phyloP scores from a whole-genome alignment of 352 stramenopile genomes.

The Phytophthora macrochlamydospora region DNA sequence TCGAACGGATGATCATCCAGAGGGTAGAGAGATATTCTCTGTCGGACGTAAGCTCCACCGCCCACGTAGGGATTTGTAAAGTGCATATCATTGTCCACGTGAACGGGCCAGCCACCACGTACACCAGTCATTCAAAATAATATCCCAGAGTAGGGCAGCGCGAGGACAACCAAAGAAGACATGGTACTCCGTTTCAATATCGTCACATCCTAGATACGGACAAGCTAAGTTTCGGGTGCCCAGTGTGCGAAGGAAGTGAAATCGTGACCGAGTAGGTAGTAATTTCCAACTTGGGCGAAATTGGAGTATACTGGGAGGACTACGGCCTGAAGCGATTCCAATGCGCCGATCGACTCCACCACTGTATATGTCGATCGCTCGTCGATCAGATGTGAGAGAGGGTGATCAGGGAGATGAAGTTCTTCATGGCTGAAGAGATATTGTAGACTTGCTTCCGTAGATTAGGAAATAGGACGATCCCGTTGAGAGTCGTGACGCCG shows the following conservation, averaged over 20 bases:
- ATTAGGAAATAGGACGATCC: not conserved
- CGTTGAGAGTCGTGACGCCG: not conserved
- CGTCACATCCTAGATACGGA: not conserved
- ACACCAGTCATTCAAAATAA: not conserved
- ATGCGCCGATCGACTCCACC: not conserved
- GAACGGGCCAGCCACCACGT: not conserved
- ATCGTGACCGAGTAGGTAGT: not conserved
- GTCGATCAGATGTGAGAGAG: not conserved
- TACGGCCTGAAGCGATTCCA: not conserved
- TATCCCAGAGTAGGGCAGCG: not conserved
- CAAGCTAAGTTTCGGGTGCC: not conserved
- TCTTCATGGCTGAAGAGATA: not conserved
- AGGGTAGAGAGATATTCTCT: no score
- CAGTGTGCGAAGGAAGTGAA: not conserved
- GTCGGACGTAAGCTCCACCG: no score
- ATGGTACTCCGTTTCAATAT: not conserved
- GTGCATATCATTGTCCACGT: not conserved
- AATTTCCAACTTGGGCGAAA: not conserved
- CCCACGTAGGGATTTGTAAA: no score
- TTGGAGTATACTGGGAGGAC: not conserved
- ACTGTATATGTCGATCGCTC: not conserved
- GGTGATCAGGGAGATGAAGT: not conserved
- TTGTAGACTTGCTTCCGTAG: not conserved
- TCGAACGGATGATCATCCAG: no score
- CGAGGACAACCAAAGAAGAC: not conserved